phyloP scores from a whole-genome alignment of 805 yeast species.

The Clavispora santaluciae region DNA sequence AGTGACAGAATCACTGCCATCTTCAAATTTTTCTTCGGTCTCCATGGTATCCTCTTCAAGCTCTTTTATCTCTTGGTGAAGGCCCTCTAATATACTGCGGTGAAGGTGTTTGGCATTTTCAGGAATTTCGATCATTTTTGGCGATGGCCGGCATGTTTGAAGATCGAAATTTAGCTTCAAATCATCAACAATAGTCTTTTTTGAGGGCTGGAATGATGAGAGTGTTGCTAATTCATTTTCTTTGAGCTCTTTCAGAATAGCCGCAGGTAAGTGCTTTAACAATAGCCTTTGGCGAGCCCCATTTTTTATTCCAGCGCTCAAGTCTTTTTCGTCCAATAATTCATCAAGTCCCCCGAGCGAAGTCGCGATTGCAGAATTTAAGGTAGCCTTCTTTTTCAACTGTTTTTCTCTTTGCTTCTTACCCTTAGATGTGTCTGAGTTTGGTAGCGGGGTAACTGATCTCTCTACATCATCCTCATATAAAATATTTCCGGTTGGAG shows the following conservation, averaged over 20 bases:
- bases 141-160: constrained; percentile 13
- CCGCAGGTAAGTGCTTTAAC: constrained; percentile 14
- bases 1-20: background rate
- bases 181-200: constrained; percentile 15
- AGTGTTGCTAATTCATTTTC: constrained; percentile 9
- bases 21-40: background rate
- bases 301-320: constrained; percentile 6
- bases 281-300: constrained; percentile 14
- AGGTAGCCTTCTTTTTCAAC: constrained; percentile 11
- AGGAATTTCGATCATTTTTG: constrained; percentile 9
- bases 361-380: constrained; percentile 4
- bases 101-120: constrained; percentile 11
- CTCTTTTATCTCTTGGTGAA: constrained; percentile 6
- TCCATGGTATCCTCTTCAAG: constrained; percentile 3
- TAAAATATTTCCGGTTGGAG: constrained; percentile 14
- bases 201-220: constrained; percentile 15
- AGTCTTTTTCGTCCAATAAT: background rate
- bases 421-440: constrained; percentile 2
- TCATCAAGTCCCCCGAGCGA: background rate
- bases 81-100: constrained; percentile 4
- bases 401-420: constrained; percentile 11
- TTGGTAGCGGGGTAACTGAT: background rate
- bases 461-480: constrained; percentile 14
- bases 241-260: constrained; percentile 11
- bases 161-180: constrained; percentile 14